Conservation (phyloP, 306 rosid species). For the Dryas octopetala region DNA sequence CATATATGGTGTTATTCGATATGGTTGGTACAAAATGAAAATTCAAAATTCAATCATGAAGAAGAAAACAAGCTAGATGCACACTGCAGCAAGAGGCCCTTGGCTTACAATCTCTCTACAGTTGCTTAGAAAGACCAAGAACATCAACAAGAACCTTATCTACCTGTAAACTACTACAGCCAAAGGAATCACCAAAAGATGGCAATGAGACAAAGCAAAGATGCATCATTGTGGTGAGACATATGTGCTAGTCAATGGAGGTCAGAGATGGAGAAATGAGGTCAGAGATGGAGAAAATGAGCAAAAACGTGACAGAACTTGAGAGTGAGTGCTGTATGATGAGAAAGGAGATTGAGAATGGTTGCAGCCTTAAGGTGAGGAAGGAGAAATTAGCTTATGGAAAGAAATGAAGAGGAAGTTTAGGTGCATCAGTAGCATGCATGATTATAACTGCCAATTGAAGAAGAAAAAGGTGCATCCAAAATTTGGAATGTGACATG, state of each 20-base stretch:
- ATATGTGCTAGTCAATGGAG: too few relatives aligned
- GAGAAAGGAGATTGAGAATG: constrained; percentile 41
- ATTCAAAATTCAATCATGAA: neutral
- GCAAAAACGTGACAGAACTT: constrained; percentile 36
- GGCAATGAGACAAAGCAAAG: constrained; percentile 10
- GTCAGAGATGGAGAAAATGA: constrained; percentile 37
- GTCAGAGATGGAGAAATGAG: too few relatives aligned
- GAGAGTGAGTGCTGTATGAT: constrained; percentile 48
- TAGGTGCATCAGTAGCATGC: constrained; percentile 38
- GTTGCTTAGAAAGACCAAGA: neutral
- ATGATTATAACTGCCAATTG: constrained; percentile 27
- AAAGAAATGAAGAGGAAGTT: constrained; percentile 59
- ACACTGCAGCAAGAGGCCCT: neutral
- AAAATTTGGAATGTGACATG: constrained; percentile 13
- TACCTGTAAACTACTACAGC: neutral
- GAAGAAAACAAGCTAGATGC: constrained; percentile 5
- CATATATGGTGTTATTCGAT: neutral
- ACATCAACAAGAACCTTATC: neutral
- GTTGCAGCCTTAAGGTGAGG: constrained; percentile 29
- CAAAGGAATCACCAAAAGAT: neutral
- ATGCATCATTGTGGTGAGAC: constrained; percentile 30
- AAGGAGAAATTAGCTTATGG: constrained; percentile 49
- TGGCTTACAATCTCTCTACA: neutral
- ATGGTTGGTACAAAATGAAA: neutral
- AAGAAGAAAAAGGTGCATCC: constrained; percentile 44